Conservation (phyloP, 2,329 filamentous ascomycete species). For the Rutstroemia sp. region DNA sequence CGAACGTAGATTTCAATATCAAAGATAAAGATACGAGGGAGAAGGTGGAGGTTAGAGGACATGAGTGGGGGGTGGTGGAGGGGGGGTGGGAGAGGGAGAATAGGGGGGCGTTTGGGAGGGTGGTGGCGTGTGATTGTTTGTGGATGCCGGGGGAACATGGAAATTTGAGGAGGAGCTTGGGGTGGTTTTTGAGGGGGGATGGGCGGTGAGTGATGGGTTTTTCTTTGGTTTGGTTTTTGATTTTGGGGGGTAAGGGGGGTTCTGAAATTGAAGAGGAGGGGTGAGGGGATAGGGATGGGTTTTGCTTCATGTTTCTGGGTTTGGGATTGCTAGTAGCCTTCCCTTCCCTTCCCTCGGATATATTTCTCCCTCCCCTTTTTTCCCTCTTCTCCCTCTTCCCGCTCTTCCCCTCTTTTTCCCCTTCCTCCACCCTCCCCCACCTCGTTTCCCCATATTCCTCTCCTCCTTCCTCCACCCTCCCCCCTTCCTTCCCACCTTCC, state of each 20-base stretch:
- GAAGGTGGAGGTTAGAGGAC: constrained; percentile 44
- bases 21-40: constrained; percentile 34
- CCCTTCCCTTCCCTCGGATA: not conserved
- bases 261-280: not conserved
- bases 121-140: constrained; percentile 65
- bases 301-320: not conserved
- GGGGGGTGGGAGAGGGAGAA: constrained; percentile 18
- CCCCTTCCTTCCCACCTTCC: no score
- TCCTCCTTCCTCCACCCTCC: no score
- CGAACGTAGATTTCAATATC: constrained; percentile 49
- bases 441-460: no score
- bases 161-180: constrained; percentile 56
- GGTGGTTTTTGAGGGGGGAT: constrained; percentile 47
- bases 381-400: not conserved
- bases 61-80: constrained; percentile 53
- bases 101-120: constrained; percentile 46
- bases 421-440: no score
- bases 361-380: not conserved
- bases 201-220: constrained; percentile 29
- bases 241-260: not conserved
- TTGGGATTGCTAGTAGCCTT: not conserved
- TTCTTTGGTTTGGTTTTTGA: not conserved
- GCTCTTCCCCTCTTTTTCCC: no score
- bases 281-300: no score
- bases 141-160: constrained; percentile 69